Conservation (phyloP, 371 early-diverging fungal species). For the Choanephora cucurbitarum region DNA sequence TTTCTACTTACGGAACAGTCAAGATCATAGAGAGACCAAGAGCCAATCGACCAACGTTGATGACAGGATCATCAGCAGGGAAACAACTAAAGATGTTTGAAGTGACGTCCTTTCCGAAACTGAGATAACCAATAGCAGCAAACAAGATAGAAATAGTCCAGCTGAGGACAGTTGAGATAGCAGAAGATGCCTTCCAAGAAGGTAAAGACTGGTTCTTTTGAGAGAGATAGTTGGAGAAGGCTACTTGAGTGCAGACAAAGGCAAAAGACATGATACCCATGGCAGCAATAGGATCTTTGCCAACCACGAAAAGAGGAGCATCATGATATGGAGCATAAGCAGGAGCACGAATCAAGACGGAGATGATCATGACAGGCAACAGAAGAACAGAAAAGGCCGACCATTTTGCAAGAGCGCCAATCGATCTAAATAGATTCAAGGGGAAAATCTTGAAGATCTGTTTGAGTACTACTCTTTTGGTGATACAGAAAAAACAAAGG, state of each 20-base stretch:
- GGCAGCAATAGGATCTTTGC: conserved; percentile 55
- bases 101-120: conserved; percentile 55
- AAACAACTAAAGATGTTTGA: conserved; percentile 62
- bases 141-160: conserved; percentile 59
- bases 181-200: conserved; percentile 47
- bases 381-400: conserved; percentile 56
- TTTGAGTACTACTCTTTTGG: neutral
- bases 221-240: conserved; percentile 54
- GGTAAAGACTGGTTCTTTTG: conserved; percentile 42
- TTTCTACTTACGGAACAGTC: conserved; percentile 47
- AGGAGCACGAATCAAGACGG: conserved; percentile 51
- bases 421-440: conserved; percentile 54
- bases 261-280: conserved; percentile 68
- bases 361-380: conserved; percentile 55
- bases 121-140: conserved; percentile 57
- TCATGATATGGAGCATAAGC: conserved; percentile 53
- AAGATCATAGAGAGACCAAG: conserved; percentile 58
- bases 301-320: conserved; percentile 44
- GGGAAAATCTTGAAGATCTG: conserved; percentile 44
- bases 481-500: neutral
- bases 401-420: conserved; percentile 56
- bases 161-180: conserved; percentile 45
- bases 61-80: conserved; percentile 47
- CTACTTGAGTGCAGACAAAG: conserved; percentile 62
- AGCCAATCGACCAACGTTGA: conserved; percentile 55